These are phyloP conservation scores for Avena insularis DNA, from an alignment of 176 grass and related monocot species.

Conservation along the genomic window DNA sequence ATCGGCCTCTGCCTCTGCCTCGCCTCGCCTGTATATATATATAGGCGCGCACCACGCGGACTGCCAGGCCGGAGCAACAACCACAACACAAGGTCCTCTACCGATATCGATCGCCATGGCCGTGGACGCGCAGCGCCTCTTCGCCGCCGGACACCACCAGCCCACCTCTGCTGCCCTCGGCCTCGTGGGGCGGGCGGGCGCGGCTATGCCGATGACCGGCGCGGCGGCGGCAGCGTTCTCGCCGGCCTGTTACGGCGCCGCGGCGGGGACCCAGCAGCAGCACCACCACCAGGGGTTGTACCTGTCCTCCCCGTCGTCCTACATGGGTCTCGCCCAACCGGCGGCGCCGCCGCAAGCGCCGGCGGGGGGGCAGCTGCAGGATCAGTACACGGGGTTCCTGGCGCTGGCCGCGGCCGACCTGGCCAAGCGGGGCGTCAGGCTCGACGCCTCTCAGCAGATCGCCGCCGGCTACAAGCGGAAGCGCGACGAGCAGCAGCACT, in stretches of 20 bases:
- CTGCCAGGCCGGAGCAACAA: not conserved
- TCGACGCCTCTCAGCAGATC: constrained; percentile 31
- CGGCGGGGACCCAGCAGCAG: not conserved
- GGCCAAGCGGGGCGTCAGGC: constrained; percentile 52
- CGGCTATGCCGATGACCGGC: not conserved
- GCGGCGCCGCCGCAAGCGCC: not conserved
- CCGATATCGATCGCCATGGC: constrained; percentile 49
- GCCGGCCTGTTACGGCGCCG: not conserved
- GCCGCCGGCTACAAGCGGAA: constrained; percentile 34
- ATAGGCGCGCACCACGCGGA: not conserved
- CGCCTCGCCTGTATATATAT: constrained; percentile 30
- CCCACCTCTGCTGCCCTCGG: not conserved
- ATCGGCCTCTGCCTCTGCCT: constrained; percentile 19
- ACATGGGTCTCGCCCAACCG: not conserved
- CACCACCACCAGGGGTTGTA: not conserved
- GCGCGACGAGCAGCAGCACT: constrained; percentile 21
- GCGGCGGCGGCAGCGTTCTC: not conserved
- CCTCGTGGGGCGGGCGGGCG: not conserved
- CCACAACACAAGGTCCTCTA: not conserved
- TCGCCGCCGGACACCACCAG: constrained; percentile 36
- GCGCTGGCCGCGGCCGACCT: constrained; percentile 7
- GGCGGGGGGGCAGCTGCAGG: not conserved
- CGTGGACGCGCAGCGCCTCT: constrained; percentile 60
- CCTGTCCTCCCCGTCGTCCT: not conserved
- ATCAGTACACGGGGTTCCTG: constrained; percentile 28